phyloP scores from a whole-genome alignment of 2,329 filamentous ascomycete genomes.

The Talaromyces sp. region DNA sequence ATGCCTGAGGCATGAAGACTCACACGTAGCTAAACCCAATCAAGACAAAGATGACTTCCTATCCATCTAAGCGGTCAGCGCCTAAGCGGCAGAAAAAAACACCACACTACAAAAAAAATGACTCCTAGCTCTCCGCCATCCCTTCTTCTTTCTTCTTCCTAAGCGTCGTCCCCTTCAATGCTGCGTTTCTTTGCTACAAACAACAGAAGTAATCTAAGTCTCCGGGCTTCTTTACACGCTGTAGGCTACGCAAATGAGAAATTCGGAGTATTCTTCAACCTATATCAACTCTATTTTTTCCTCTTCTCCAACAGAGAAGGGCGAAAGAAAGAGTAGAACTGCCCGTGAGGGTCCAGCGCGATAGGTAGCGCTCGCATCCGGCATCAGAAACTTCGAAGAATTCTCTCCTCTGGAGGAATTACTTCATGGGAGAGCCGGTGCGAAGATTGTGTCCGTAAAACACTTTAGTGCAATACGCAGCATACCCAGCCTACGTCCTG shows the following conservation, averaged over 20 bases:
- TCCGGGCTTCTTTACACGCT: conserved; percentile 19
- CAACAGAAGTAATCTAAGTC: conserved; percentile 48
- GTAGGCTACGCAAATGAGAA: conserved; percentile 76
- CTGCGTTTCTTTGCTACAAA: conserved; percentile 95
- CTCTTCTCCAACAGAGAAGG: background rate
- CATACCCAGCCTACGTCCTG: conserved; percentile 50
- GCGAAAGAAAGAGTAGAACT: conserved; percentile 44
- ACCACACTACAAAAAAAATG: conserved; percentile 12
- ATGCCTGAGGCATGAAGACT: background rate
- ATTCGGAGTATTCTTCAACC: conserved; percentile 94
- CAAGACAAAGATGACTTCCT: too few species aligned
- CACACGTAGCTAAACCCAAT: too few species aligned
- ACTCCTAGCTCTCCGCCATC: too few species aligned
- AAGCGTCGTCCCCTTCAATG: conserved; percentile 84
- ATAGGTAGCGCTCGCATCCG: conserved; percentile 62
- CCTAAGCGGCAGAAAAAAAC: conserved; percentile 11
- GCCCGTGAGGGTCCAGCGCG: conserved; percentile 85
- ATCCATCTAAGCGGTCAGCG: background rate
- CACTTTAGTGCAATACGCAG: conserved; percentile 97
- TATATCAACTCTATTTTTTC: conserved; percentile 25
- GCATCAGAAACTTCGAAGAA: conserved; percentile 88
- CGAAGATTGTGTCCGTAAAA: conserved; percentile 82
- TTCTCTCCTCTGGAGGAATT: conserved; percentile 25
- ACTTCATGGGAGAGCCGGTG: conserved; percentile 88
- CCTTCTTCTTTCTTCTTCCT: conserved; percentile 40